Evolutionary conservation across 2,329 filamentous ascomycete genomes (phyloP).

Genomic region (Colletotrichum liriopes): DNA sequence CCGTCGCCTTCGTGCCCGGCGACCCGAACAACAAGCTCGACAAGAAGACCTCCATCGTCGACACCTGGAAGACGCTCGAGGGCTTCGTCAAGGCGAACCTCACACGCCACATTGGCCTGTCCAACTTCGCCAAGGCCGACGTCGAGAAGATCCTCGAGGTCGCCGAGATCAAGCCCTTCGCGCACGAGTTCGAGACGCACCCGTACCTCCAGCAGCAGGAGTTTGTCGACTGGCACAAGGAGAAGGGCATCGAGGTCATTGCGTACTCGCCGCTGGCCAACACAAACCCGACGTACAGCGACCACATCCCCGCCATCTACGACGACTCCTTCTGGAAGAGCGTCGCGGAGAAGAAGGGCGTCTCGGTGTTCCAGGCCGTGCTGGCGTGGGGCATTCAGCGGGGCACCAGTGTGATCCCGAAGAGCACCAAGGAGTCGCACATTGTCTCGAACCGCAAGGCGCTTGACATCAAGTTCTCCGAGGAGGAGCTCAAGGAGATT

Average conservation of each 20-base stretch:
- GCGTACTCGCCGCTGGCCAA: constrained; percentile 55
- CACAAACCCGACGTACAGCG: constrained; percentile 52
- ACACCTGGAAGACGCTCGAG: constrained; percentile 74
- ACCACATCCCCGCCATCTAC: constrained; percentile 47
- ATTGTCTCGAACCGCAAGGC: constrained; percentile 63
- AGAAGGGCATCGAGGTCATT: constrained; percentile 53
- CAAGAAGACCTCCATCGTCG: constrained; percentile 49
- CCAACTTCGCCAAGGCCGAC: constrained; percentile 65
- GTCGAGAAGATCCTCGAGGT: constrained; percentile 41
- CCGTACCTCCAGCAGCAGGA: constrained; percentile 66
- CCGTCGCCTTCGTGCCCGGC: constrained; percentile 54
- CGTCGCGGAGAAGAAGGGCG: constrained; percentile 48
- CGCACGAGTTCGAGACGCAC: constrained; percentile 63
- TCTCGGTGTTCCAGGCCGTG: constrained; percentile 52
- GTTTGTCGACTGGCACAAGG: constrained; percentile 48
- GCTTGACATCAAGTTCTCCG: constrained; percentile 55
- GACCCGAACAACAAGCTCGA: constrained; percentile 48
- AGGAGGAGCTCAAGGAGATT: constrained; percentile 56
- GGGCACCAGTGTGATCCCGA: constrained; percentile 54
- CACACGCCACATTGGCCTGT: constrained; percentile 72
- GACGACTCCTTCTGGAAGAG: constrained; percentile 44
- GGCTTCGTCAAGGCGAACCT: constrained; percentile 67
- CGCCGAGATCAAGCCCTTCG: constrained; percentile 43
- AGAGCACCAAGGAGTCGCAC: constrained; percentile 55
- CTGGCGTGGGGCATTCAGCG: constrained; percentile 53